Evolutionary conservation across 768 basidiomycete species (phyloP), one percentile per base, ranked within the genome.

Genomic region (Leccinum boreale): DNA sequence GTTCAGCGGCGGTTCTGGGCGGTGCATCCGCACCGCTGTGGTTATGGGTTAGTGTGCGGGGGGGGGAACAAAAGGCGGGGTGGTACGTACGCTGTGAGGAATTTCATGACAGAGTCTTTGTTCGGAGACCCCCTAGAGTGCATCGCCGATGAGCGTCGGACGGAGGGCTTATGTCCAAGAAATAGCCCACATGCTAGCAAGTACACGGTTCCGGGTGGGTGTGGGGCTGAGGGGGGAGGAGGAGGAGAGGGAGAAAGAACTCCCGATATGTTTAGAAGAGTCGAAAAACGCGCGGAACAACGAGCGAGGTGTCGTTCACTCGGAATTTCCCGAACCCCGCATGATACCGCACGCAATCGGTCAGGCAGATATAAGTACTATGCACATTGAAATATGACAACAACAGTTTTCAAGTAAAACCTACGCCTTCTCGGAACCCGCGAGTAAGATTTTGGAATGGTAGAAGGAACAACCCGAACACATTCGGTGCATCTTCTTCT

Each of bases 391-490:
- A 46, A 46, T 23, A 46, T 28, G 26, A 28, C 8, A 28, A 60
- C 65, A 64, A 28, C 21, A 28, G 23, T 17, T 10, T 35, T 67
- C 42, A 72, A 55, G 67, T 63, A 50, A 66, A 50, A 11, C 60
- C 61, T 61, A 86, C 70, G 65, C 84, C 83, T 71, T 87, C 85
- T 62, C 81, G 81, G 73, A 89, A 87, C 19, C 86, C 87, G 60
- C 81, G 79, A 55, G 85, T 76, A 67, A 89, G 87, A 6, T 83
- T 81, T 65, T 81, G 79, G 70, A 87, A 76, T 5, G 87, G 86
- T 42, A 81, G 73, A 69, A 82, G 71, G 64, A 88, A 77, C 86
- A 84, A 87, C 33, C 81, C 81, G 53, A 84, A 65, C 33, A 78
- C 61, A 46, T 75, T 74, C n/a, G 81, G 79, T 6, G 75, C 67